A percentile compares a stretch with the other conserved stretches of the same genome.
Conservation (phyloP, 2,329 filamentous ascomycete genomes). For the Fusarium decemcellulare region DNA sequence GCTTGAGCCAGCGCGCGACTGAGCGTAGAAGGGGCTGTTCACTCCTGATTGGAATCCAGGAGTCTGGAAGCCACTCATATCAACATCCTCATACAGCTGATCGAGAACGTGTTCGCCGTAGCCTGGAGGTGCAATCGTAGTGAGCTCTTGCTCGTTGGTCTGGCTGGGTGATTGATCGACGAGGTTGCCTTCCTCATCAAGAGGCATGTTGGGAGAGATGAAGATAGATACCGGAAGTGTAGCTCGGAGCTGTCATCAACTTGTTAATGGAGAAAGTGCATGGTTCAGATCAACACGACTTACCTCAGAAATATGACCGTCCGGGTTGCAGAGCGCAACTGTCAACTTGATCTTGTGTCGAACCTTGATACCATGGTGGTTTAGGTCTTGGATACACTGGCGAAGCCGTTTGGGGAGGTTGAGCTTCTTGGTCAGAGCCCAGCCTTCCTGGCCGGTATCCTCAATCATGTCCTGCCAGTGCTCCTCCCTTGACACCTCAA, state of each 20-base stretch:
- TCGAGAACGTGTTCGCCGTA: slow-evolving; percentile 94
- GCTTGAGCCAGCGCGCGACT: slow-evolving; percentile 81
- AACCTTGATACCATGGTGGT: slow-evolving; percentile 90
- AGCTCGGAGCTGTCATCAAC: slow-evolving; percentile 76
- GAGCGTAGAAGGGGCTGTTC: slow-evolving; percentile 82
- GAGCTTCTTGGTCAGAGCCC: slow-evolving; percentile 71
- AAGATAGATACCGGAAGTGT: slow-evolving; percentile 93
- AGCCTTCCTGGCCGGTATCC: slow-evolving; percentile 77
- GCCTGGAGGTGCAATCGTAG: slow-evolving; percentile 85
- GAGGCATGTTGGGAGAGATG: slow-evolving; percentile 92
- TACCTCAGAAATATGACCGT: slow-evolving; percentile 93
- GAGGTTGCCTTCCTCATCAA: slow-evolving; percentile 89
- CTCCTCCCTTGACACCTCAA: slow-evolving; percentile 68
- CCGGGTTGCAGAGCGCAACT: slow-evolving; percentile 92
- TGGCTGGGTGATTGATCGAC: slow-evolving; percentile 70
- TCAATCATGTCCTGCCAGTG: slow-evolving; percentile 80
- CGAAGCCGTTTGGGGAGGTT: slow-evolving; percentile 86
- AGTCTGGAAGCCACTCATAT: slow-evolving; percentile 85
- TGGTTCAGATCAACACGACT: slow-evolving; percentile 35
- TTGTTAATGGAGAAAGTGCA: slow-evolving; percentile 18
- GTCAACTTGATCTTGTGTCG: slow-evolving; percentile 94
- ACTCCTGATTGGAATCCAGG: slow-evolving; percentile 80
- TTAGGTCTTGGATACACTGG: slow-evolving; percentile 90
- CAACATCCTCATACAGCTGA: slow-evolving; percentile 89
- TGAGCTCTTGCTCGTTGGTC: slow-evolving; percentile 65